Percentiles rank a stretch among this genome's conserved stretches.
phyloP scores from a whole-genome alignment of 1,284 basidiomycete species.

The Sutorius eximius region DNA sequence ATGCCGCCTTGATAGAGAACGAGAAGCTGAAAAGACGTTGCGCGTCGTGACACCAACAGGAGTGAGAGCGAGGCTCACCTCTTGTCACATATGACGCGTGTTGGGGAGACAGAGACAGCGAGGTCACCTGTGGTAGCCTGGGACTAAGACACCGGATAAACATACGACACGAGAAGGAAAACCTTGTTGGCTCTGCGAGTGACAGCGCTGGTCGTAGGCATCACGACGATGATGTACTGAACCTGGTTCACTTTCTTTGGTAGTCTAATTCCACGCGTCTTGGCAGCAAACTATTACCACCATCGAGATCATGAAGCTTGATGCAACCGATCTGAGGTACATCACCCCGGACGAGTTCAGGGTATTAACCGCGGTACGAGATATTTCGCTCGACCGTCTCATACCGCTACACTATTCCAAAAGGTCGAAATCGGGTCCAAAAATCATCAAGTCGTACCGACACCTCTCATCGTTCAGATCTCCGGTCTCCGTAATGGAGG shows the following conservation, averaged over 20 bases:
- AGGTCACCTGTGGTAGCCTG: slow-evolving; percentile 27
- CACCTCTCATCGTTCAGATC: slow-evolving; percentile 85
- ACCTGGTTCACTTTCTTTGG: slow-evolving; percentile 6
- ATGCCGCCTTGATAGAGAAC: slow-evolving; percentile 37
- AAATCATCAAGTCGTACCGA: slow-evolving; percentile 96
- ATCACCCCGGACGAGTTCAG: slow-evolving; percentile 92
- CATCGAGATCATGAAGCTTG: slow-evolving; percentile 76
- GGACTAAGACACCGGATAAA: background rate
- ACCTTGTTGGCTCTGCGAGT: slow-evolving; percentile 32
- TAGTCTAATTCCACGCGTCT: slow-evolving; percentile 5
- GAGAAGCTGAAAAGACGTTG: slow-evolving; percentile 32
- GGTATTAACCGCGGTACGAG: slow-evolving; percentile 84
- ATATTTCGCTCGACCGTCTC: slow-evolving; percentile 1
- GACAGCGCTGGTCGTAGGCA: slow-evolving; percentile 12
- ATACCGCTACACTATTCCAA: background rate
- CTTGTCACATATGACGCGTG: slow-evolving; percentile 6
- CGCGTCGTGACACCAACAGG: background rate
- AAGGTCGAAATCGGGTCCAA: slow-evolving; percentile 97
- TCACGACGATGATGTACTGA: background rate
- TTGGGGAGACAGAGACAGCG: slow-evolving; percentile 14
- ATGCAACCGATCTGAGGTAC: slow-evolving; percentile 94
- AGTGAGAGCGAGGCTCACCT: slow-evolving; percentile 16
- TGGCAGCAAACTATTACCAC: background rate
- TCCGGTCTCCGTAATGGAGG: slow-evolving; percentile 89
- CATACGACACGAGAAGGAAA: background rate